Base-by-base conservation (phyloP, 1,284 basidiomycete genomes). In the Cryptococcus sp. region DNA sequence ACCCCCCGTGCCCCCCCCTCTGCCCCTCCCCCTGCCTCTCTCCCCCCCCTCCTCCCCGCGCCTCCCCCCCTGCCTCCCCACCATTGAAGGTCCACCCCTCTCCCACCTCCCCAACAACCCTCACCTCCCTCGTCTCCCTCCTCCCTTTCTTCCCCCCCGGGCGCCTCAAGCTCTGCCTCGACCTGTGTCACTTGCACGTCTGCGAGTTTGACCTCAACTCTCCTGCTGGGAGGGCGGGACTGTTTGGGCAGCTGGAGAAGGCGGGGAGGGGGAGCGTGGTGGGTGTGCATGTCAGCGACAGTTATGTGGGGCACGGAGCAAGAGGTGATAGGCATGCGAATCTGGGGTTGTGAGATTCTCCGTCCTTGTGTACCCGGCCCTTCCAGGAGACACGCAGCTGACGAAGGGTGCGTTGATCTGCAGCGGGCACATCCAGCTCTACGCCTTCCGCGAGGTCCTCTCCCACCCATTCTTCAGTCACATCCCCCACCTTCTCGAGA, bases 111-210 rank as follows among this genome's bases (percentile, higher is more conserved):
- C 33, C 60, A 6, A 57, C 57, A 1, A 52, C 48, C 1, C 53
- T 59, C 23, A 24, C 39, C 28, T 50, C 53, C 1, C 46, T 60
- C 16, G 7, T 50, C 4, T 24, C 39, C 0, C 52, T 57, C 12
- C 38, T 63, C 2, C 18, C 52, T 4, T 35, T 37, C 16, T 33
- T 55, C 18, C 51, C 54, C 13, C 46, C 52, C n/a, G 39, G 50
- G 1, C 39, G 50, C 40, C 35, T 65, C 20, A 62, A 59, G 36
- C n/a, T 67, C 38, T 65, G 63, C 40, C 23, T 67, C 7, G 65
- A 67, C 44, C 52, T 67, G 1, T 62, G 61, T 24, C 65, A 67
- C 39, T 23, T 63, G 4, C 60, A 66, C 42, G 39, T 63, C 0
- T 21, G 40, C 5, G 56, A 63, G 33, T 56, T 57, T 33, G 62